Conservation (phyloP, 140 eudicot genomes). For the Oenanthe javanica region DNA sequence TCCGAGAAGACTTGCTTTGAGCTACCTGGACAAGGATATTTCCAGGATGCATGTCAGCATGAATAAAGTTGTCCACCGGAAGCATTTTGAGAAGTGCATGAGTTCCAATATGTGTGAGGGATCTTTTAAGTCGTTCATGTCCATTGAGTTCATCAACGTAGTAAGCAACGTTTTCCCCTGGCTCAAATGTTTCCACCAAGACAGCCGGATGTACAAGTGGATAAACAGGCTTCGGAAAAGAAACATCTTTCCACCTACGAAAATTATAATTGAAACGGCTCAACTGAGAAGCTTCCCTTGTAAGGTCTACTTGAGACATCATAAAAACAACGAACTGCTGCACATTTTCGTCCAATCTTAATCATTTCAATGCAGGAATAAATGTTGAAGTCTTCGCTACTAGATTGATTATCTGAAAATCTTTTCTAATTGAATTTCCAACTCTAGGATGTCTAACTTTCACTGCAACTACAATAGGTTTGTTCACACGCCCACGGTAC, state of each 20-base stretch:
- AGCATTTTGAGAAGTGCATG: conserved; percentile 96
- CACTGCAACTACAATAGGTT: conserved; percentile 85
- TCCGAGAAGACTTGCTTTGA: conserved; percentile 15
- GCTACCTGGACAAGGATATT: conserved; percentile 16
- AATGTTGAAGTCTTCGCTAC: conserved; percentile 61
- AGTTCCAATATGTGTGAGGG: conserved; percentile 95
- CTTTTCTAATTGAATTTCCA: conserved; percentile 76
- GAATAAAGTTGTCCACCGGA: conserved; percentile 24
- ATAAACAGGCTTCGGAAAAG: conserved; percentile 96
- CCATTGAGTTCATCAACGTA: conserved; percentile 84
- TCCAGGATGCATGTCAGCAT: conserved; percentile 18
- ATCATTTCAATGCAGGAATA: conserved; percentile 80
- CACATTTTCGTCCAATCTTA: conserved; percentile 90
- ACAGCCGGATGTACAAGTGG: conserved; percentile 99
- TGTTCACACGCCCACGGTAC: conserved; percentile 46
- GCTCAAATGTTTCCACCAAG: conserved; percentile 92
- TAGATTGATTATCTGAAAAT: conserved; percentile 76
- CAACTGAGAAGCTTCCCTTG: conserved; percentile 92
- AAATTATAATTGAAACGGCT: conserved; percentile 87
- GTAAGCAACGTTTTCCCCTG: conserved; percentile 84
- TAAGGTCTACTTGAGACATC: conserved; percentile 99
- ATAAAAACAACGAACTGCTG: conserved; percentile 96
- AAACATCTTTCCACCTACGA: conserved; percentile 85
- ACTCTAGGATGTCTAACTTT: conserved; percentile 98
- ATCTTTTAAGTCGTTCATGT: conserved; percentile 63